A percentile compares a stretch with the other conserved stretches of the same genome.
Evolutionary conservation across 2,329 filamentous ascomycete genomes (phyloP).

Genomic region (Nemania sp.): DNA sequence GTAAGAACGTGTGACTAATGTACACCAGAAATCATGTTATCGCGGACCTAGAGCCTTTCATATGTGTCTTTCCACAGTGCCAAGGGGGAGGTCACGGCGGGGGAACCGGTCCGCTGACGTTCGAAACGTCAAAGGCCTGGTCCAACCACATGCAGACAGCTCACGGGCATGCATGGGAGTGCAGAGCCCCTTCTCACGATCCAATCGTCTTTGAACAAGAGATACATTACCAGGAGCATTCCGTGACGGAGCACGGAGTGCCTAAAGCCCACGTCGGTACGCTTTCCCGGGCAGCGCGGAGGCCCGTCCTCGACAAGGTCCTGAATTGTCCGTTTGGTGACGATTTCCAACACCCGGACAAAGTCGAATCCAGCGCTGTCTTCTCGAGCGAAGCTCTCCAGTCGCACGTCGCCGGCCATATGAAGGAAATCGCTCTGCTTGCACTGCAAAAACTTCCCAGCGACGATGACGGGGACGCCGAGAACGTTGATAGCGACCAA

Average conservation of each 20-base stretch:
- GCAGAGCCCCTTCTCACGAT: slow-evolving; percentile 13
- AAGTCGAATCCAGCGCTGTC: neutral
- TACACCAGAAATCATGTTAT: slow-evolving; percentile 13
- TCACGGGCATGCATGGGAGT: slow-evolving; percentile 18
- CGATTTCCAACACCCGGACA: slow-evolving; percentile 2
- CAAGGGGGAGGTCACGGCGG: neutral
- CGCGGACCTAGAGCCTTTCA: slow-evolving; percentile 15
- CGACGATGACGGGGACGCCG: neutral
- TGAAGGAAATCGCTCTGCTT: slow-evolving; percentile 18
- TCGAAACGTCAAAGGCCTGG: slow-evolving; percentile 20
- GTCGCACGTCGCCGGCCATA: slow-evolving; percentile 15
- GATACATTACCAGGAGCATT: neutral
- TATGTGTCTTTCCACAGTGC: slow-evolving; percentile 12
- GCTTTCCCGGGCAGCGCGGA: slow-evolving; percentile 6
- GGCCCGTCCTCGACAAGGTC: slow-evolving; percentile 3
- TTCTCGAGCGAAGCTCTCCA: slow-evolving; percentile 17
- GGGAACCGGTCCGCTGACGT: slow-evolving; percentile 2
- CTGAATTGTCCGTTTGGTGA: slow-evolving; percentile 20
- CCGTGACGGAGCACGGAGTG: slow-evolving; percentile 4
- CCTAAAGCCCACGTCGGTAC: slow-evolving; percentile 2
- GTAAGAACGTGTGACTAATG: neutral
- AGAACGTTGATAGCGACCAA: slow-evolving; percentile 9
- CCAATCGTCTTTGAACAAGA: slow-evolving; percentile 7
- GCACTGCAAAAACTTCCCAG: slow-evolving; percentile 10
- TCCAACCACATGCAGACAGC: slow-evolving; percentile 12